Evolutionary conservation across 2,329 filamentous ascomycete species (phyloP), one percentile per base, ranked within the genome.

Genomic region (Cryphonectria japonica): DNA sequence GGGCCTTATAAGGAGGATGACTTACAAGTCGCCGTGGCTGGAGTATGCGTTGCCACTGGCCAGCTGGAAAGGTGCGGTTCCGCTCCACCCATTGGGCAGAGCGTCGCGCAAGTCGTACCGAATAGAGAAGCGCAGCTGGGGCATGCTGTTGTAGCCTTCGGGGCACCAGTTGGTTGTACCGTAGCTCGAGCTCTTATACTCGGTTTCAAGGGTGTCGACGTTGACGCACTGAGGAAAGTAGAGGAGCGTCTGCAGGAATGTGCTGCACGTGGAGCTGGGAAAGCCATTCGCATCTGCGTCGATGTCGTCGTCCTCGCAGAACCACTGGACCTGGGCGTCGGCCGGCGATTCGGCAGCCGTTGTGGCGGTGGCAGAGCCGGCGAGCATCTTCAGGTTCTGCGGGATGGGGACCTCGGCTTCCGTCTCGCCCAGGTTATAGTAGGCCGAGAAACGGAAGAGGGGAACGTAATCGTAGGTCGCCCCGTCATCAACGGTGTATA

Each of bases 231-330:
- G 76, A 26, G 79, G 82, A 77, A 84, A 73, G 66, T 73, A 73
- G 93, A 46, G 87, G 86, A 75, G 90, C 86, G 79, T 89, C 86
- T 73, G 87, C 82, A 66, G 85, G 88, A 14, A 92, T 89, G 66
- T 87, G 85, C 74, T 86, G 13, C 90, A 92, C 0, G 91, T 91
- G 67, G 89, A 89, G 72, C 92, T 91, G 39, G 91, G 91, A 76
- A 92, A 89, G 29, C 90, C 91, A 76, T 93, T 93, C 11, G 89
- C 90, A 32, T 92, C 85, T 2, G 90, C 89, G 78, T 65, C 70
- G 43, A 68, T 72, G 69, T 72, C 71, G 52, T 65, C 46, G 69
- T 74, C 74, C 46, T 76, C 75, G 69, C 75, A 76, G 65, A 76
- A 73, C 75, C 75, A 78, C 37, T 72, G 60, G 70, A 75, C 71